Conservation (phyloP, 1,139 yeast species). For the Kazachstania sp. region DNA sequence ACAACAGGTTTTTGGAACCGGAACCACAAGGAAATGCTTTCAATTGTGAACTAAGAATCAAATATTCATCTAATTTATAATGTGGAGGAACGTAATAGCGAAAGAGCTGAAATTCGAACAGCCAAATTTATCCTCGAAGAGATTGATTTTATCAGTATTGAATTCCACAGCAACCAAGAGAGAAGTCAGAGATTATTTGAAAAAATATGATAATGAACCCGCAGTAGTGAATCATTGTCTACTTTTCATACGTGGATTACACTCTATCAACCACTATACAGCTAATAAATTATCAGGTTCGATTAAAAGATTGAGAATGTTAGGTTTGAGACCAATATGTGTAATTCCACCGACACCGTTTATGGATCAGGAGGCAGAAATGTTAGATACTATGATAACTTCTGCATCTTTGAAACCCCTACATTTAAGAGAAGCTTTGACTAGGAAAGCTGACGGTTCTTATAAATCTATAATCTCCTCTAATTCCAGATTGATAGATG, state of each 20-base stretch:
- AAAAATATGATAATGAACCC: conserved; percentile 39
- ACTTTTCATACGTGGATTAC: conserved; percentile 22
- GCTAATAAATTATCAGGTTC: conserved; percentile 17
- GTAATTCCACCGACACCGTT: conserved; percentile 22
- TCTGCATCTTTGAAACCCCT: conserved; percentile 21
- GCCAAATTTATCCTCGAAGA: conserved; percentile 34
- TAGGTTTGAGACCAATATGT: conserved; percentile 28
- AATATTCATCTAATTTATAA: neutral
- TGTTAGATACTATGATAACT: conserved; percentile 19
- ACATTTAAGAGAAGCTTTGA: conserved; percentile 17
- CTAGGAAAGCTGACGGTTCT: conserved; percentile 10
- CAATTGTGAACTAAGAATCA: too few species aligned
- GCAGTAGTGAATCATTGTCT: conserved; percentile 20
- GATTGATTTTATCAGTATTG: conserved; percentile 55
- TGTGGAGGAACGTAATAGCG: conserved; percentile 5
- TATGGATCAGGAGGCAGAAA: conserved; percentile 18
- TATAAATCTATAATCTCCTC: conserved; percentile 15
- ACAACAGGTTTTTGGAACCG: too few species aligned
- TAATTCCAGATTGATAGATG: conserved; percentile 11
- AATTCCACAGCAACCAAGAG: conserved; percentile 71
- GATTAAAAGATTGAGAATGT: conserved; percentile 18
- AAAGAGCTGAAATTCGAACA: conserved; percentile 4
- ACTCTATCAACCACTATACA: conserved; percentile 7
- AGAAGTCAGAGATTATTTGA: conserved; percentile 59
- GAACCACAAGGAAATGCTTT: too few species aligned